A percentile compares a stretch with the other conserved stretches of the same genome.
Evolutionary conservation across 2,329 filamentous ascomycete species (phyloP).

Genomic region (Grosmannia clavigera): DNA sequence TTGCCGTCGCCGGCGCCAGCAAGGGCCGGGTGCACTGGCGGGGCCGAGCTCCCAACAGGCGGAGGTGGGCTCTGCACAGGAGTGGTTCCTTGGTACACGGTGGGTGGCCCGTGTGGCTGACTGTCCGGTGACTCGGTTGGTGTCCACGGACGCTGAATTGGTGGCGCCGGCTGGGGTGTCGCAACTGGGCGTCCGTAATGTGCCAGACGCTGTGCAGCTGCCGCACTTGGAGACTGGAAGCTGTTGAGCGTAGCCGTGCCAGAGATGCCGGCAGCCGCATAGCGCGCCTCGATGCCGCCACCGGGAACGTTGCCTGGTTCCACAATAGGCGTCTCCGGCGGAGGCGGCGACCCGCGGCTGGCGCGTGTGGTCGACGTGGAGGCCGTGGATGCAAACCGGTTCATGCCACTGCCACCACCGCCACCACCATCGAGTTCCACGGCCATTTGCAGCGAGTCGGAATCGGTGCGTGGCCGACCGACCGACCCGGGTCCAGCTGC

Average conservation of each 20-base stretch:
- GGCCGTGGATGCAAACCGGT: slow-evolving; percentile 64
- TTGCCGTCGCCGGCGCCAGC: slow-evolving; percentile 23
- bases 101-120: slow-evolving; percentile 78
- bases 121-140: slow-evolving; percentile 82
- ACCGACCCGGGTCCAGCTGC: not conserved
- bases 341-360: slow-evolving; percentile 83
- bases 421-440: slow-evolving; percentile 17
- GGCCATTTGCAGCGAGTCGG: slow-evolving; percentile 25
- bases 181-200: slow-evolving; percentile 48
- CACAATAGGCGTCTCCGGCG: slow-evolving; percentile 79
- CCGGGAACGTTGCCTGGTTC: slow-evolving; percentile 58
- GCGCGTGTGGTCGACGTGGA: slow-evolving; percentile 90
- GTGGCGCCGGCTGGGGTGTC: slow-evolving; percentile 1
- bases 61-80: slow-evolving; percentile 52
- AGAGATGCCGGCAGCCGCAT: slow-evolving; percentile 82
- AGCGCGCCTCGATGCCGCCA: slow-evolving; percentile 80
- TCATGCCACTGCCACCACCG: slow-evolving; percentile 28
- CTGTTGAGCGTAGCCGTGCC: slow-evolving; percentile 72
- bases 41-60: slow-evolving; percentile 29
- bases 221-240: slow-evolving; percentile 57
- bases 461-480: slow-evolving; percentile 1
- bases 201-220: slow-evolving; percentile 66
- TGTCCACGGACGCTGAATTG: slow-evolving; percentile 67
- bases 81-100: slow-evolving; percentile 77
- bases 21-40: slow-evolving; percentile 7